Evolutionary conservation across 2,329 filamentous ascomycete genomes (phyloP).

Genomic region (Hymenoscyphus infarciens): DNA sequence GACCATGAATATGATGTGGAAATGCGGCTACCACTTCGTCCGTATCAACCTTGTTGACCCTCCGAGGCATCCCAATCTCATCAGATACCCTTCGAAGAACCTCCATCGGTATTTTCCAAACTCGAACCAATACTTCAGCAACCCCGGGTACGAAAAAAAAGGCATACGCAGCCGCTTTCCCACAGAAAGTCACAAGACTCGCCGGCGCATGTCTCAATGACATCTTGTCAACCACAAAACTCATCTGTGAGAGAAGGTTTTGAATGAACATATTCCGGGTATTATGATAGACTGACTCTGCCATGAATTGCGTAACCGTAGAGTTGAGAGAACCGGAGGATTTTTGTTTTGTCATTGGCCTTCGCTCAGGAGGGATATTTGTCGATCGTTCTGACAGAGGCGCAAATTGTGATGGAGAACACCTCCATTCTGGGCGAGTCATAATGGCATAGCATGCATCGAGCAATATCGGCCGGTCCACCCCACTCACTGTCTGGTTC

Average conservation of each 20-base stretch:
- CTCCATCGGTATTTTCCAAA: constrained; percentile 61
- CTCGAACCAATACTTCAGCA: constrained; percentile 61
- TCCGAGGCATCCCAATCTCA: constrained; percentile 56
- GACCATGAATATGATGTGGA: constrained; percentile 48
- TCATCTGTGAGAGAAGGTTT: constrained; percentile 66
- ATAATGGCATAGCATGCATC: constrained; percentile 68
- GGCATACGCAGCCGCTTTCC: constrained; percentile 69
- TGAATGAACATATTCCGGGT: constrained; percentile 67
- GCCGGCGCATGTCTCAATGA: constrained; percentile 55
- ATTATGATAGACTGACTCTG: constrained; percentile 69
- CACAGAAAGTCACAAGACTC: constrained; percentile 64
- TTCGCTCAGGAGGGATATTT: constrained; percentile 32
- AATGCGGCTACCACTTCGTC: constrained; percentile 38
- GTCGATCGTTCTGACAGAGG: constrained; percentile 44
- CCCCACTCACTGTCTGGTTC: constrained; percentile 66
- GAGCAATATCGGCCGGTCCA: constrained; percentile 65
- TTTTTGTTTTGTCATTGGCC: constrained; percentile 22
- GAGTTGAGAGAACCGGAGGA: constrained; percentile 55
- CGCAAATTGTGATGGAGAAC: constrained; percentile 55
- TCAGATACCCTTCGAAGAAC: constrained; percentile 58
- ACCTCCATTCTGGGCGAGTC: constrained; percentile 67
- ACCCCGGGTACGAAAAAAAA: constrained; percentile 72
- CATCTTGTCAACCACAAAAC: constrained; percentile 71
- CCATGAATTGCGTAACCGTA: constrained; percentile 60
- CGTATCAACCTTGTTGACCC: constrained; percentile 41